Percentiles rank a stretch among this genome's conserved stretches.
Evolutionary conservation across 371 early-diverging fungal genomes (phyloP).

Genomic region (Apophysomyces sp.): DNA sequence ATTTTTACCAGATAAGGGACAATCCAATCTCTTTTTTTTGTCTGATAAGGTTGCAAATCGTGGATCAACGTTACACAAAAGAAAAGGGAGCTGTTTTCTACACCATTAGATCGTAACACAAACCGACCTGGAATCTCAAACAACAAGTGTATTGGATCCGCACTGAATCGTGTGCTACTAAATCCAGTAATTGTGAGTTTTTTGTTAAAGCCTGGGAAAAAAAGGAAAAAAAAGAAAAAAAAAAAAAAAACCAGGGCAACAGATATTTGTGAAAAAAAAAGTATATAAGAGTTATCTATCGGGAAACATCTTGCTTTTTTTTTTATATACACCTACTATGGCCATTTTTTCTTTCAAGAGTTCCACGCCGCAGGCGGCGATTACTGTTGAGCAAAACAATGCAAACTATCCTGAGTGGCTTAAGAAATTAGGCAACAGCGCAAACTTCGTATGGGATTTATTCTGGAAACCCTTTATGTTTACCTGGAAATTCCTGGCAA

Average conservation of each 20-base stretch:
- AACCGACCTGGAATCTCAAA: neutral
- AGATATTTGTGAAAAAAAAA: slow-evolving; percentile 1
- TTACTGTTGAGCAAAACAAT: neutral
- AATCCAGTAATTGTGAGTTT: neutral
- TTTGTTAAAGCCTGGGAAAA: neutral
- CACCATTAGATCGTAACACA: neutral
- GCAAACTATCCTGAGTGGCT: neutral
- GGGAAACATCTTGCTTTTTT: too few species aligned
- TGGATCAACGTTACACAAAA: slow-evolving; percentile 2
- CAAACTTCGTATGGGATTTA: neutral
- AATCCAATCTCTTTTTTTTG: neutral
- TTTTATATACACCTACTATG: slow-evolving; percentile 11
- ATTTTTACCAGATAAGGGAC: neutral
- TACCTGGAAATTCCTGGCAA: slow-evolving; percentile 26
- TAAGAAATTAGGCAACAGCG: neutral
- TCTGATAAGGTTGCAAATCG: neutral
- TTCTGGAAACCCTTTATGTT: neutral
- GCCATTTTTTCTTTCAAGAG: slow-evolving; percentile 1
- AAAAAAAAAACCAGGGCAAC: slow-evolving; percentile 4
- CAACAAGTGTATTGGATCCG: neutral
- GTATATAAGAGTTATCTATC: too few species aligned
- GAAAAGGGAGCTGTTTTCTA: neutral
- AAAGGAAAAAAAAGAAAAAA: slow-evolving; percentile 5
- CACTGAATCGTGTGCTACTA: neutral
- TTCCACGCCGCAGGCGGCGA: neutral